Evolutionary conservation across 2,329 filamentous ascomycete genomes (phyloP).

Genomic region (Botryotinia calthae): DNA sequence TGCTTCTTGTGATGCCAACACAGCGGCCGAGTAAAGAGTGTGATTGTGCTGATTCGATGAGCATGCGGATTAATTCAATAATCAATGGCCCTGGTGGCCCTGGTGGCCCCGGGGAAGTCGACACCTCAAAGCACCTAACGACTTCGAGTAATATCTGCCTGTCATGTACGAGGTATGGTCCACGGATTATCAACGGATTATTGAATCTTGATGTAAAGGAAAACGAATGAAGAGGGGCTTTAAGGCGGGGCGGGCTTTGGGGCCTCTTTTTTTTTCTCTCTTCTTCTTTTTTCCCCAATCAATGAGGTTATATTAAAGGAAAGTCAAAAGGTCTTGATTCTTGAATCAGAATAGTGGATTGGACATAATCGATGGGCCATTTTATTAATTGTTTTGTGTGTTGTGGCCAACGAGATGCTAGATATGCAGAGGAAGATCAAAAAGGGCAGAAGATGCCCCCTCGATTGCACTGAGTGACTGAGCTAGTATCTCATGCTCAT

Average conservation of each 20-base stretch:
- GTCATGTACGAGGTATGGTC: background rate
- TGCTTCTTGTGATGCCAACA: conserved; percentile 32
- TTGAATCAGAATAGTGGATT: background rate
- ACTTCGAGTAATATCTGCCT: background rate
- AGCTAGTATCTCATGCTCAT: background rate
- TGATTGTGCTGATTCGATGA: conserved; percentile 19
- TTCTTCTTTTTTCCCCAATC: background rate
- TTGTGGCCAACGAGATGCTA: background rate
- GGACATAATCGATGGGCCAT: background rate
- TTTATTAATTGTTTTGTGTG: background rate
- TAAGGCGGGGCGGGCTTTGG: conserved; percentile 2
- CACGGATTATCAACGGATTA: conserved; percentile 1
- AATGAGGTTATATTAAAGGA: conserved; percentile 1
- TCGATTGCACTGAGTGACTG: background rate
- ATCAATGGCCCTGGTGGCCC: background rate
- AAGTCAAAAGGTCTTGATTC: conserved; percentile 1
- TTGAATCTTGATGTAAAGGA: background rate
- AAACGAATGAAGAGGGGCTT: conserved; percentile 4
- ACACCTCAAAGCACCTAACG: background rate
- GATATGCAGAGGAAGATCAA: conserved; percentile 2
- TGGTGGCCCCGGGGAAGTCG: background rate
- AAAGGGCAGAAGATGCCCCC: background rate
- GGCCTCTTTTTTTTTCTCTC: background rate
- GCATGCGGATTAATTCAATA: background rate
- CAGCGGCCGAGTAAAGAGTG: conserved; percentile 21